Conservation (phyloP, 2,329 filamentous ascomycete species). For the Stagonosporopsis chrysanthemi region DNA sequence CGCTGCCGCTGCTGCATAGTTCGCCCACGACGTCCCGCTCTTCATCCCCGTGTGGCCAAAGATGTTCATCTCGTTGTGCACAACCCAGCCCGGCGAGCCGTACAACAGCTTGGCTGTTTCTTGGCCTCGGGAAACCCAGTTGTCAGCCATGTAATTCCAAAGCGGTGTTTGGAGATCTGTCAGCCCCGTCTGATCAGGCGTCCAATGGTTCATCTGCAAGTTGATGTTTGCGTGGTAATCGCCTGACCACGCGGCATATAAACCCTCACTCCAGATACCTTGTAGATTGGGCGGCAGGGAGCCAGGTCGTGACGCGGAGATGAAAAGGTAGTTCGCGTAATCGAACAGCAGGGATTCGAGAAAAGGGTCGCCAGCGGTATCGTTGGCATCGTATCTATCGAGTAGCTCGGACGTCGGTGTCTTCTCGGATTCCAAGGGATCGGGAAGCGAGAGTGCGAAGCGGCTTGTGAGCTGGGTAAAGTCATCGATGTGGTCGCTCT, state of each 20-base stretch:
- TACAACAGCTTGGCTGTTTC: slow-evolving; percentile 64
- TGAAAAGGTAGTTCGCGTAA: slow-evolving; percentile 62
- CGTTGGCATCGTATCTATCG: slow-evolving; percentile 35
- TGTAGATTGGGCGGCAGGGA: slow-evolving; percentile 64
- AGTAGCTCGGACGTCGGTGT: slow-evolving; percentile 50
- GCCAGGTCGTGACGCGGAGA: slow-evolving; percentile 61
- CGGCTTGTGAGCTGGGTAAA: slow-evolving; percentile 50
- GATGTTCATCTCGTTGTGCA: slow-evolving; percentile 66
- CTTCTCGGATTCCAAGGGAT: slow-evolving; percentile 51
- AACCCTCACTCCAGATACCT: slow-evolving; percentile 61
- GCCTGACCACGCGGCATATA: slow-evolving; percentile 58
- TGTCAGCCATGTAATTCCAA: slow-evolving; percentile 63
- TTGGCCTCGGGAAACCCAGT: slow-evolving; percentile 61
- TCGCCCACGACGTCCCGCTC: slow-evolving; percentile 53
- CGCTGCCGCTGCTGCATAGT: slow-evolving; percentile 58
- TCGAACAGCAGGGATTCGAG: slow-evolving; percentile 63
- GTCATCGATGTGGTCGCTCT: slow-evolving; percentile 51
- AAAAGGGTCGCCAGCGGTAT: slow-evolving; percentile 56
- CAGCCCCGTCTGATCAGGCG: slow-evolving; percentile 61
- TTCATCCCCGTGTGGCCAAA: slow-evolving; percentile 65
- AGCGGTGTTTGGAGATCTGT: slow-evolving; percentile 55
- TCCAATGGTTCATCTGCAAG: slow-evolving; percentile 69
- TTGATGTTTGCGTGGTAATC: slow-evolving; percentile 69
- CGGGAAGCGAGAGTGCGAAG: slow-evolving; percentile 58
- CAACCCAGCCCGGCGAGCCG: slow-evolving; percentile 62